Percentiles rank a stretch among this genome's conserved stretches.
phyloP scores from a whole-genome alignment of 2,329 filamentous ascomycete genomes.

The Xylaria sp. region DNA sequence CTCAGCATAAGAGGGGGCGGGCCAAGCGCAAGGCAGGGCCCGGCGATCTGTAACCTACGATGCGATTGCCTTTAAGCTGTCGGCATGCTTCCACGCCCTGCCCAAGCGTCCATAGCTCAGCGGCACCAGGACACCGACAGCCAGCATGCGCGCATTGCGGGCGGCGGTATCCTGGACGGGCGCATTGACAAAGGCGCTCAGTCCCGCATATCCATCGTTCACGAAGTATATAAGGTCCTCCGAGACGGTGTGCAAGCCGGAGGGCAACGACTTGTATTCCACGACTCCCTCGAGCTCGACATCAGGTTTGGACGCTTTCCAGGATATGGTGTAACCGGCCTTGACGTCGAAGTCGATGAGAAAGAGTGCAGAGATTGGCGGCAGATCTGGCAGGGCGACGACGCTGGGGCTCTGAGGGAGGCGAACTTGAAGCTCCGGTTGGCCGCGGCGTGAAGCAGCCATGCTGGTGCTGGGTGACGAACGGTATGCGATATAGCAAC shows the following conservation, averaged over 20 bases:
- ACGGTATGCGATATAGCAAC: neutral
- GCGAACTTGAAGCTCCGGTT: slow-evolving; percentile 51
- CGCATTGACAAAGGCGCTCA: slow-evolving; percentile 91
- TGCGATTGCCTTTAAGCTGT: slow-evolving; percentile 78
- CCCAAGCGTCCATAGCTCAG: slow-evolving; percentile 87
- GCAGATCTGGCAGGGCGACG: slow-evolving; percentile 59
- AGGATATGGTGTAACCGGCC: slow-evolving; percentile 88
- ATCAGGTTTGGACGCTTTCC: slow-evolving; percentile 79
- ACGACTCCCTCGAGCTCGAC: slow-evolving; percentile 86
- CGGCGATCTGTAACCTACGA: slow-evolving; percentile 59
- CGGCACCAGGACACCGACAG: slow-evolving; percentile 88
- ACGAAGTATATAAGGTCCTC: slow-evolving; percentile 96
- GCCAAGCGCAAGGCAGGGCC: neutral
- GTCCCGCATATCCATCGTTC: slow-evolving; percentile 82
- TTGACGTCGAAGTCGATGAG: slow-evolving; percentile 93
- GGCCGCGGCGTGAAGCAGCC: slow-evolving; percentile 51
- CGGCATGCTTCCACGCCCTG: slow-evolving; percentile 88
- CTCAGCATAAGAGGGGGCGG: neutral
- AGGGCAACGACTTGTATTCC: slow-evolving; percentile 96
- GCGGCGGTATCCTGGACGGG: slow-evolving; percentile 80
- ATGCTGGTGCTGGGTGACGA: slow-evolving; percentile 43
- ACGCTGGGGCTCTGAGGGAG: slow-evolving; percentile 46
- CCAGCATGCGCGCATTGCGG: slow-evolving; percentile 91
- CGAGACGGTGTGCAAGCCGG: slow-evolving; percentile 87
- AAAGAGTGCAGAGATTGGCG: slow-evolving; percentile 81